Evolutionary conservation across 1,139 yeast species (phyloP).

Genomic region (Yamadazyma atmosphaerica): DNA sequence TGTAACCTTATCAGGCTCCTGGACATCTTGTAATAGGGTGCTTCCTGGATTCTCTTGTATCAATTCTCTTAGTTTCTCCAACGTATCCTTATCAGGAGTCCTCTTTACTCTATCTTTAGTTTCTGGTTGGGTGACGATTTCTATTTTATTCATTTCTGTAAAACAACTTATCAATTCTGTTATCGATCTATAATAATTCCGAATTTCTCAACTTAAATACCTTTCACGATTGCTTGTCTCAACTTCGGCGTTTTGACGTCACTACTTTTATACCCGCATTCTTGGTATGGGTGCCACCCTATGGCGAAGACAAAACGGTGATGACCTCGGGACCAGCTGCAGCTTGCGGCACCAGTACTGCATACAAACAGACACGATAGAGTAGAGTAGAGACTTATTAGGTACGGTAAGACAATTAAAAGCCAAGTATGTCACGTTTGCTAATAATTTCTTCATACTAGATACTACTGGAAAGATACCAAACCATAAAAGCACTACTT

Average conservation of each 20-base stretch:
- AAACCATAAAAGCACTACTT: too few species aligned
- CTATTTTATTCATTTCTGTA: slow-evolving; percentile 16
- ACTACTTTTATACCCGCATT: background rate
- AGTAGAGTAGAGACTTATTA: too few species aligned
- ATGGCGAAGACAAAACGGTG: background rate
- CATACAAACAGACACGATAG: background rate
- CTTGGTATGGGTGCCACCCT: background rate
- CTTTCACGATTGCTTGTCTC: background rate
- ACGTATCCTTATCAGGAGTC: slow-evolving; percentile 11
- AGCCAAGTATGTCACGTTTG: too few species aligned
- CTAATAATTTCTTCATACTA: too few species aligned
- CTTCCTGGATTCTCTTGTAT: slow-evolving; percentile 15
- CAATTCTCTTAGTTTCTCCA: slow-evolving; percentile 19
- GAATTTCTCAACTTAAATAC: too few species aligned
- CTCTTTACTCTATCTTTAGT: slow-evolving; percentile 6
- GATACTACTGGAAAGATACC: too few species aligned
- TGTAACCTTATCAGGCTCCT: background rate
- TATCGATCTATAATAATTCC: too few species aligned
- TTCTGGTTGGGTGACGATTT: slow-evolving; percentile 24
- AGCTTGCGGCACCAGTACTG: background rate
- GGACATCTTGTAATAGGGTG: background rate
- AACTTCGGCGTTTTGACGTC: background rate
- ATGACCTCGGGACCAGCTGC: background rate
- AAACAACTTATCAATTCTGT: background rate
- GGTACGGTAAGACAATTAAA: too few species aligned